Base-by-base conservation (phyloP, 1,284 basidiomycete species). In the Heliocybe sulcata region DNA sequence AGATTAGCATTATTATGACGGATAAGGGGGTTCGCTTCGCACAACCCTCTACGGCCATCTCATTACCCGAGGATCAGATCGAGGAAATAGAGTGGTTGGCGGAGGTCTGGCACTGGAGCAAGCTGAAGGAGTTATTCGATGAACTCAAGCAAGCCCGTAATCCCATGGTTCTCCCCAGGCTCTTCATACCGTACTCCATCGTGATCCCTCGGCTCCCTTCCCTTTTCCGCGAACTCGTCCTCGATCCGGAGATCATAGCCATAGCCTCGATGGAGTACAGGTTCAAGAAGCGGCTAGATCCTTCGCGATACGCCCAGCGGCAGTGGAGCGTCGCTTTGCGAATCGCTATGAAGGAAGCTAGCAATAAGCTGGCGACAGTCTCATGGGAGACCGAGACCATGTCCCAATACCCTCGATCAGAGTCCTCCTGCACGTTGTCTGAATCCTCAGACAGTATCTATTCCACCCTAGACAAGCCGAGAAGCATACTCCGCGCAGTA, bases 1-100 rank as follows among this genome's bases (percentile, higher is more conserved):
- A 50, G 58, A n/a, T 33, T 59, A 61, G 65, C 29, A 66, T 73
- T 42, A 64, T 64, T 54, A 64, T 73, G 42, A 69, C 69, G 27
- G 54, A 61, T 14, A 56, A 54, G 27, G 63, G 72, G 9, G 64
- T 69, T 26, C 63, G 62, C 48, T 69, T 74, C 25, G n/a, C 22
- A 3, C 11, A 31, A 6, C 26, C 51, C 29, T 59, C 25, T 25
- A 19, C 23, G 29, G 23, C 31, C 20, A n/a, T 48, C 25, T 35
- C 14, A 4, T 45, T 47, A 12, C 35, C 14, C n/a, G 51, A 45
- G n/a, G 51, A 54, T 35, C 45, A 52, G 16, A 10, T 14, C 3
- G 29, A 33, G 16, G 6, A 52, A 12, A 3, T 52, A 14, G 29
- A 52, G 16, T 12, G 10, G 14, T 22, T 6, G 3, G 51, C 14